phyloP scores from a whole-genome alignment of 768 basidiomycete genomes.

The Russula ochroleuca region DNA sequence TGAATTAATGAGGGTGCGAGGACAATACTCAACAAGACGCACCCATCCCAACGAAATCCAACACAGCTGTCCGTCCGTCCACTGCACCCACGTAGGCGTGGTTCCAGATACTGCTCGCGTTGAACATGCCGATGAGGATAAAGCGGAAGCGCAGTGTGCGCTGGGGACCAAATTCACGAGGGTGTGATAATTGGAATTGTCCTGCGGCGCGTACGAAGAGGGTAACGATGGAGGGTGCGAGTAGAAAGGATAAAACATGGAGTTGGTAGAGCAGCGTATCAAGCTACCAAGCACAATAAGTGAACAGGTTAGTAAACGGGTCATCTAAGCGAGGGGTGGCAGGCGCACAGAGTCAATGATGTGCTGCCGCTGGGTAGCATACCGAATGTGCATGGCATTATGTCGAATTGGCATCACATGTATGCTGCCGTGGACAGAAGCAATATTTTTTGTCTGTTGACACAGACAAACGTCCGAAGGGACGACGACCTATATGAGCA shows the following conservation, averaged over 20 bases:
- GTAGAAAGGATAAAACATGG: conserved; percentile 70
- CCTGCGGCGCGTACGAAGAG: conserved; percentile 51
- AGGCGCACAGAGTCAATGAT: conserved; percentile 58
- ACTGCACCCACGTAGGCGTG: conserved; percentile 52
- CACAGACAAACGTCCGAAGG: conserved; percentile 21
- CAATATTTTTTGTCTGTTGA: conserved; percentile 6
- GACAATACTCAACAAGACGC: conserved; percentile 30
- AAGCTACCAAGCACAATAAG: conserved; percentile 42
- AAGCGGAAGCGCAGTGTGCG: conserved; percentile 69
- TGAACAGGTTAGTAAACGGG: conserved; percentile 21
- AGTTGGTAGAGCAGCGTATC: conserved; percentile 69
- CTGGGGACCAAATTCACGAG: conserved; percentile 60
- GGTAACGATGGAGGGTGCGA: conserved; percentile 61
- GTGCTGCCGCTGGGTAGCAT: conserved; percentile 64
- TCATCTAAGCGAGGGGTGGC: conserved; percentile 5
- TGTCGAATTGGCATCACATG: conserved; percentile 33
- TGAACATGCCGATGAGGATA: conserved; percentile 53
- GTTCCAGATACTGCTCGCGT: conserved; percentile 55
- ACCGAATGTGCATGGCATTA: conserved; percentile 42
- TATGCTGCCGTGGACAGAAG: conserved; percentile 4
- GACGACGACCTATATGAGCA: conserved; percentile 15
- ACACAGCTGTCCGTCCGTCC: conserved; percentile 58
- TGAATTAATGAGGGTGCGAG: neutral
- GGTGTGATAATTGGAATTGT: conserved; percentile 63
- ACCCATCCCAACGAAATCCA: conserved; percentile 81